A percentile compares a stretch with the other conserved stretches of the same genome.
Conservation (phyloP, 176 grass and related monocot genomes). For the Rhynchospora tenuis region DNA sequence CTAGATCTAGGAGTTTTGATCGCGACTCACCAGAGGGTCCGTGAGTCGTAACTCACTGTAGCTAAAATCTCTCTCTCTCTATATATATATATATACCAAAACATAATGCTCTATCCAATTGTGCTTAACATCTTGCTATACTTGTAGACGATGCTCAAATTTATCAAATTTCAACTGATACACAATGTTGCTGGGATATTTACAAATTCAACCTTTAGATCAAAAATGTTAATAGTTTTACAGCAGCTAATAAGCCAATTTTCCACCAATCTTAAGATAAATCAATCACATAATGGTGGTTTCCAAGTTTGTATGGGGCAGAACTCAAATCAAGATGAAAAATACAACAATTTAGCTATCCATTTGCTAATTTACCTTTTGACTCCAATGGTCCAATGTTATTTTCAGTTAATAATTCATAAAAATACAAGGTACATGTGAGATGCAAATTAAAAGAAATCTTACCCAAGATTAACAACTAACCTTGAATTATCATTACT, state of each 20-base stretch:
- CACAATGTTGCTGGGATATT: background rate
- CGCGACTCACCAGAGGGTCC: too few relatives aligned
- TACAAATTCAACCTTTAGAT: background rate
- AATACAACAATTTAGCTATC: background rate
- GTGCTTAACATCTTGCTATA: background rate
- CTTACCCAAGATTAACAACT: background rate
- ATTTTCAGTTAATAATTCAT: background rate
- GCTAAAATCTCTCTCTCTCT: too few relatives aligned
- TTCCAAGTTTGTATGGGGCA: background rate
- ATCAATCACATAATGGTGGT: background rate
- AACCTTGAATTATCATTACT: slow-evolving; percentile 91
- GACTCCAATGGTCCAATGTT: background rate
- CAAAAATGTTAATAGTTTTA: background rate
- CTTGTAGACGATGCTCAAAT: background rate
- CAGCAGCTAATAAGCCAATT: background rate
- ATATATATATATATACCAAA: background rate
- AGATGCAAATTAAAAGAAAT: slow-evolving; percentile 19
- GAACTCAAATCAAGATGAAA: background rate
- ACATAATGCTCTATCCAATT: background rate
- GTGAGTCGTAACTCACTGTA: too few relatives aligned
- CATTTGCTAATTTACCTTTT: background rate
- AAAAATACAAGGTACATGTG: background rate
- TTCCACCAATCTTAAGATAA: background rate
- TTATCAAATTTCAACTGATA: background rate
- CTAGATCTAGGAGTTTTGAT: too few relatives aligned